Evolutionary conservation across 2,329 filamentous ascomycete species (phyloP).

Genomic region (Venturia pyrina): DNA sequence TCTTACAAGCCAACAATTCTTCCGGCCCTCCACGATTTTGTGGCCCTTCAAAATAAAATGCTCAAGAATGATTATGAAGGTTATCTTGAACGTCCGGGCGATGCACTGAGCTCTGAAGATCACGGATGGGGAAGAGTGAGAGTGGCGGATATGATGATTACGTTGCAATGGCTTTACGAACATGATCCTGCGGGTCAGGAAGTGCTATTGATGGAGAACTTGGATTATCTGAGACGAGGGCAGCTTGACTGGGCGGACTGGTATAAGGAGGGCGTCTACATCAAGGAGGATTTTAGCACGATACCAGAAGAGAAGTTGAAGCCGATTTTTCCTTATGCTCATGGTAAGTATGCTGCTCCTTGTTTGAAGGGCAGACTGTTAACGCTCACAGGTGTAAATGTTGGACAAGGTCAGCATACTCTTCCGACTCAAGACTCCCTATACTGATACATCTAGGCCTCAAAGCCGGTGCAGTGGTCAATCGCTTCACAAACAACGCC

Average conservation of each 20-base stretch:
- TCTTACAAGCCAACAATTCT: constrained; percentile 35
- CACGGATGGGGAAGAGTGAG: constrained; percentile 12
- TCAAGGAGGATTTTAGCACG: constrained; percentile 20
- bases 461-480: constrained; percentile 36
- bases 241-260: constrained; percentile 24
- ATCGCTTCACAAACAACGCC: constrained; percentile 36
- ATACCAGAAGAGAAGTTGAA: constrained; percentile 18
- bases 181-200: constrained; percentile 25
- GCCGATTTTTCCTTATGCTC: constrained; percentile 16
- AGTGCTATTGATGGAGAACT: constrained; percentile 30
- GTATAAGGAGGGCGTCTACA: constrained; percentile 19
- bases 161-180: constrained; percentile 40
- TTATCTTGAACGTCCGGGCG: constrained; percentile 34
- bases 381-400: constrained; percentile 15
- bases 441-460: constrained; percentile 26
- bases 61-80: constrained; percentile 43
- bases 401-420: constrained; percentile 17
- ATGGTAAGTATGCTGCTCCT: constrained; percentile 7
- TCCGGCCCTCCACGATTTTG: constrained; percentile 40
- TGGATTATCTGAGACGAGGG: constrained; percentile 32
- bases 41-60: constrained; percentile 44
- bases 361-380: not conserved
- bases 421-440: not conserved
- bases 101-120: constrained; percentile 30
- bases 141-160: constrained; percentile 34